phyloP scores from a whole-genome alignment of 2,329 filamentous ascomycete genomes.

The Cordyceps tenuipes region DNA sequence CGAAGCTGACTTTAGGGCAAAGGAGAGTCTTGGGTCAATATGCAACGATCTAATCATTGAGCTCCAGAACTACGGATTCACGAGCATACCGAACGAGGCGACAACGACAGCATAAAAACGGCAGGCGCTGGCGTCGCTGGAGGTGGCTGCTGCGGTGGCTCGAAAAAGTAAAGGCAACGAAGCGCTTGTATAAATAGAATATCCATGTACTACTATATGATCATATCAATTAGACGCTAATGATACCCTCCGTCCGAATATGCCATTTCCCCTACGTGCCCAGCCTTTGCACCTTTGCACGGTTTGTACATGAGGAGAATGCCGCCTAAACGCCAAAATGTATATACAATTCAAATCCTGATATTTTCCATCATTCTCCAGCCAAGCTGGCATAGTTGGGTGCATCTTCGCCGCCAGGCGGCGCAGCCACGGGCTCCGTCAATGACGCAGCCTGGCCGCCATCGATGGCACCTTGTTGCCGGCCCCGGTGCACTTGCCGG shows the following conservation, averaged over 20 bases:
- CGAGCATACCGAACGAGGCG: slow-evolving; percentile 79
- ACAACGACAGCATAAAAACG: slow-evolving; percentile 84
- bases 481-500: slow-evolving; percentile 29
- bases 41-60: not conserved
- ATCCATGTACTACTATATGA: slow-evolving; percentile 14
- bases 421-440: slow-evolving; percentile 54
- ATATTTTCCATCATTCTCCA: slow-evolving; percentile 53
- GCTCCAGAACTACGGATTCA: slow-evolving; percentile 74
- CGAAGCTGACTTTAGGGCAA: not conserved
- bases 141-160: slow-evolving; percentile 23
- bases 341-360: slow-evolving; percentile 14
- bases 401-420: slow-evolving; percentile 69
- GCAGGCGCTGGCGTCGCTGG: slow-evolving; percentile 29
- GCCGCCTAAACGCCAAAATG: slow-evolving; percentile 22
- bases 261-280: not conserved
- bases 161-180: not conserved
- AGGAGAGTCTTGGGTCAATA: not conserved
- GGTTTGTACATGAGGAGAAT: slow-evolving; percentile 14
- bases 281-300: not conserved
- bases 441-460: slow-evolving; percentile 19
- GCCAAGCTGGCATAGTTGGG: slow-evolving; percentile 74
- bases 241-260: slow-evolving; percentile 22
- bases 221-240: slow-evolving; percentile 12
- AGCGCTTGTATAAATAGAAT: slow-evolving; percentile 11
- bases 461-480: slow-evolving; percentile 24